Conservation (phyloP, 2,329 filamentous ascomycete species). For the Exserohilum rostratum region DNA sequence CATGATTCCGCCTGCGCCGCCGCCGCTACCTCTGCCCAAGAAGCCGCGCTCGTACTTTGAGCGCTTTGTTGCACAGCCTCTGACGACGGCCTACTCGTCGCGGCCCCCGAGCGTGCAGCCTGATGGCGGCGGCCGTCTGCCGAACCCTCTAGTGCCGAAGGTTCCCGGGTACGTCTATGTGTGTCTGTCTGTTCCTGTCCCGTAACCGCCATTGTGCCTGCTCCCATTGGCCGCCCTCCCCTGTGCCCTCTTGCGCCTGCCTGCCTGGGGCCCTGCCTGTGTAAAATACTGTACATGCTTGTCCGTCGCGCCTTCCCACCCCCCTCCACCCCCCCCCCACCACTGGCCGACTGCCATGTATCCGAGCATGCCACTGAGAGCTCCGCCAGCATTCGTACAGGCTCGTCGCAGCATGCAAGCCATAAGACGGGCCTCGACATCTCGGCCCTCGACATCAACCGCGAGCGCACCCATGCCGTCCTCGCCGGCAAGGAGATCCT, state of each 20-base stretch:
- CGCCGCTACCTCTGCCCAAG: constrained; percentile 46
- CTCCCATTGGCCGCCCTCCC: constrained; percentile 6
- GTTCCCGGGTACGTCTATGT: constrained; percentile 42
- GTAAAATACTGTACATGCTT: background rate
- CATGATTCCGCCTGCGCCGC: constrained; percentile 42
- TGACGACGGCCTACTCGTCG: constrained; percentile 57
- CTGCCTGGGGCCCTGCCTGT: background rate
- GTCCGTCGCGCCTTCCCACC: constrained; percentile 1
- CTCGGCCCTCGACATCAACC: constrained; percentile 67
- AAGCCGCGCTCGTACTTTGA: constrained; percentile 50
- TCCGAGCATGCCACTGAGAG: background rate
- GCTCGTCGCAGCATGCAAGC: constrained; percentile 61
- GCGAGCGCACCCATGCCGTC: constrained; percentile 66
- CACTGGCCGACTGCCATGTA: constrained; percentile 1
- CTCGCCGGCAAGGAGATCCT: constrained; percentile 70
- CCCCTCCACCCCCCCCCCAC: constrained; percentile 6
- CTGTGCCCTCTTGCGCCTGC: background rate
- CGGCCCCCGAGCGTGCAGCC: constrained; percentile 59
- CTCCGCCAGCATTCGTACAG: constrained; percentile 48
- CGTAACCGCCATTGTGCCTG: background rate
- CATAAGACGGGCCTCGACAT: constrained; percentile 70
- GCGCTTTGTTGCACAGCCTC: constrained; percentile 61
- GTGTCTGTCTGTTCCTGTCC: background rate
- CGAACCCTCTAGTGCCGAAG: constrained; percentile 46
- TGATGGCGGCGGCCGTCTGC: constrained; percentile 47